Percentiles rank a stretch among this genome's conserved stretches.
These are phyloP conservation scores for Cynanchum wilfordii DNA, from an alignment of 257 asterid genomes.

Conservation along the genomic window DNA sequence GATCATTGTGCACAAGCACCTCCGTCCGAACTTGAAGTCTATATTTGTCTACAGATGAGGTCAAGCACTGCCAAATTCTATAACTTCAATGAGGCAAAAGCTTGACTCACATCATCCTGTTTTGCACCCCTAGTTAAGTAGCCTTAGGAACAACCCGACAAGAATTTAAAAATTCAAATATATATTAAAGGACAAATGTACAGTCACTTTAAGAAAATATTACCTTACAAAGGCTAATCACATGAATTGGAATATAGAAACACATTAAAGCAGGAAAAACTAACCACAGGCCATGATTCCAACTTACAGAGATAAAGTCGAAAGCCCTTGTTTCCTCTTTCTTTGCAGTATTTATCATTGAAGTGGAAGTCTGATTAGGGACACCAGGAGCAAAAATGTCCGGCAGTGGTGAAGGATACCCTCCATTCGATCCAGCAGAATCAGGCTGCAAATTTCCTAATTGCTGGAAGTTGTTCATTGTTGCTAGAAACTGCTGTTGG, in stretches of 20 bases:
- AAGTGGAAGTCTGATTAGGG: slow-evolving; percentile 67
- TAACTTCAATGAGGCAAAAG: background rate
- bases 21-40: background rate
- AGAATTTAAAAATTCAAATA: background rate
- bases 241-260: background rate
- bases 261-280: background rate
- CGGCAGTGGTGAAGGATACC: slow-evolving; percentile 57
- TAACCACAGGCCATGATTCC: background rate
- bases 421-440: slow-evolving; percentile 43
- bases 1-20: background rate
- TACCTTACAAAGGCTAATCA: background rate
- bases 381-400: slow-evolving; percentile 74
- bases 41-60: background rate
- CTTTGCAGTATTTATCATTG: slow-evolving; percentile 66
- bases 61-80: background rate
- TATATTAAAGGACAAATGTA: background rate
- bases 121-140: background rate
- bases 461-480: slow-evolving; percentile 86
- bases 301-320: slow-evolving; percentile 92
- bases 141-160: background rate
- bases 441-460: slow-evolving; percentile 53
- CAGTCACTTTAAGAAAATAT: background rate
- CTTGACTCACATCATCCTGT: background rate
- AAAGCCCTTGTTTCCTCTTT: slow-evolving; percentile 86
- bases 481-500: slow-evolving; percentile 83